phyloP scores from a whole-genome alignment of 108 stramenopile species.

The Schizochytrium sp. region DNA sequence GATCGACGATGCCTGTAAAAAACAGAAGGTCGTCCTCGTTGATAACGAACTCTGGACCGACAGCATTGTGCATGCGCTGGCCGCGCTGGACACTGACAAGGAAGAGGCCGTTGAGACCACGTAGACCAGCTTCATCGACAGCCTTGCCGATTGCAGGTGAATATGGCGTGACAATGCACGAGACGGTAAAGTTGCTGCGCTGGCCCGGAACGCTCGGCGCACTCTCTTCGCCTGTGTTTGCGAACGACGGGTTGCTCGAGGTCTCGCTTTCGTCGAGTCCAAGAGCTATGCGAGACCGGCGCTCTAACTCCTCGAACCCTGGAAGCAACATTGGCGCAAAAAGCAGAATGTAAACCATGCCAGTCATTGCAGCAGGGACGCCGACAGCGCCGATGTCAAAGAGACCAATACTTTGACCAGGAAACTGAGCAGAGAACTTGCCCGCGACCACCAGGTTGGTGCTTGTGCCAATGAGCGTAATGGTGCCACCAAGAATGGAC shows the following conservation, averaged over 20 bases:
- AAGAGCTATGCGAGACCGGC: background rate
- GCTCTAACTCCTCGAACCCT: slow-evolving; percentile 31
- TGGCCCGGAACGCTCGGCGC: background rate
- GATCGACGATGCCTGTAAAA: slow-evolving; percentile 71
- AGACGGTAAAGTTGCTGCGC: background rate
- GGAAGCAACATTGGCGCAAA: slow-evolving; percentile 60
- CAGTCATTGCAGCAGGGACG: slow-evolving; percentile 61
- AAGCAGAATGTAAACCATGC: slow-evolving; percentile 62
- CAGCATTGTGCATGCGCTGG: slow-evolving; percentile 67
- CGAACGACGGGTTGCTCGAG: background rate
- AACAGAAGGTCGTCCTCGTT: slow-evolving; percentile 70
- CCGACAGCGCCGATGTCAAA: slow-evolving; percentile 70
- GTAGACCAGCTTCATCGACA: background rate
- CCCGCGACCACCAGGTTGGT: slow-evolving; percentile 74
- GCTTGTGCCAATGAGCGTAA: slow-evolving; percentile 75
- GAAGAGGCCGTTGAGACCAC: slow-evolving; percentile 53
- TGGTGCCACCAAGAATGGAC: slow-evolving; percentile 73
- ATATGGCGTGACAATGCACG: background rate
- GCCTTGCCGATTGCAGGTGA: background rate
- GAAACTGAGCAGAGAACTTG: slow-evolving; percentile 47
- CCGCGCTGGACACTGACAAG: slow-evolving; percentile 69
- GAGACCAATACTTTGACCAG: slow-evolving; percentile 39
- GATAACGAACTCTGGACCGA: slow-evolving; percentile 72
- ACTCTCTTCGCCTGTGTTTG: background rate
- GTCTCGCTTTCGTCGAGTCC: background rate